Base-by-base conservation (phyloP, 106 monocot genomes). In the Dioscorea alata region DNA sequence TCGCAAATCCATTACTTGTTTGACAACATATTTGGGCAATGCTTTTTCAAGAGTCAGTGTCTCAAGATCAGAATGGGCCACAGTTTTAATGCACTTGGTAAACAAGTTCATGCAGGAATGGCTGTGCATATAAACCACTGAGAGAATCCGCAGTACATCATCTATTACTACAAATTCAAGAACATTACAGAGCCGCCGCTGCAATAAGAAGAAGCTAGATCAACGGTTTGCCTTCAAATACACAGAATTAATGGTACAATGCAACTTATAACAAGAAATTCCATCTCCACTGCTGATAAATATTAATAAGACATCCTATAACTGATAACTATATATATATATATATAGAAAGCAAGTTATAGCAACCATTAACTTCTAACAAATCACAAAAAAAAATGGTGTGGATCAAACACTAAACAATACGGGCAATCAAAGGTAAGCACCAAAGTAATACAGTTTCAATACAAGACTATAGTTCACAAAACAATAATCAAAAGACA, bases 141-240 rank as follows among this genome's bases (percentile, higher is more conserved):
- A 80, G 20, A 97, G 70, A 35, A 97, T 79, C 20, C 69, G 50
- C 16, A 78, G 74, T 12, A 92, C 66, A 49, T 85, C 86, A 21
- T 97, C 89, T 49, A 64, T 59, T 4, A 59, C 67, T n/a, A 89
- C 92, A 42, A 63, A 82, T 33, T 87, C 84, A 51, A 97, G 63
- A 52, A 89, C 74, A 24, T 85, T 78, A 63, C 92, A 75, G 42
- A 97, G 84, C 61, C 65, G 96, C 34, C 96, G 74, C 96, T 97
- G 86, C 73, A 86, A 28, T 28, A 28, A 28, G 28, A 28, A 28
- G 28, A 28, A 28, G 28, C 3, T 28, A 28, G 28, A 28, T 28
- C 28, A 3, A 28, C 28, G 3, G 28, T 28, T 28, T 28, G 28
- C 28, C 28, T 28, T 28, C 28, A 28, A 28, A 28, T 28, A 28